Percentiles rank a stretch among this genome's conserved stretches.
phyloP scores from a whole-genome alignment of 176 grass and related monocot species.

The Tillandsia fasciculata region DNA sequence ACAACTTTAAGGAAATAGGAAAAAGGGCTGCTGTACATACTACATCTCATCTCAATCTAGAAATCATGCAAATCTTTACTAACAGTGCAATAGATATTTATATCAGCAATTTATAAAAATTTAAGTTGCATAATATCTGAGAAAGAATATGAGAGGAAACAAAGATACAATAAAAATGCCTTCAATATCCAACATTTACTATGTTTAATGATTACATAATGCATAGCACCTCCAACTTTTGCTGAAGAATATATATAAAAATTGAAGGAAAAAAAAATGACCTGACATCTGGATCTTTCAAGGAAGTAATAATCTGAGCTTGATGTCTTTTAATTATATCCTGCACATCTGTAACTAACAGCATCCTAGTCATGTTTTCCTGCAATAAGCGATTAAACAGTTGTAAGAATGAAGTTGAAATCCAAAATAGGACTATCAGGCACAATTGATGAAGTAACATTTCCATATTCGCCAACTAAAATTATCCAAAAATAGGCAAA shows the following conservation, averaged over 20 bases:
- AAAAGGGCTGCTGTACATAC: too few species aligned
- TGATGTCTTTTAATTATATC: constrained; percentile 99
- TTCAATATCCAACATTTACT: too few species aligned
- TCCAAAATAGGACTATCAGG: background rate
- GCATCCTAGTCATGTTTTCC: constrained; percentile 98
- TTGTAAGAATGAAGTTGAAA: background rate
- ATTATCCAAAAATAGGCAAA: background rate
- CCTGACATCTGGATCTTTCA: constrained; percentile 99
- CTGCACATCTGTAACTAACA: constrained; percentile 96
- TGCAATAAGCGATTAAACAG: constrained; percentile 27
- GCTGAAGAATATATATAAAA: background rate
- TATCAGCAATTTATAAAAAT: too few species aligned
- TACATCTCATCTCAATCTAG: too few species aligned
- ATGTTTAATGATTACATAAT: too few species aligned
- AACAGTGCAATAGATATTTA: too few species aligned
- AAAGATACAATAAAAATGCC: too few species aligned
- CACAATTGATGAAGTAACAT: background rate
- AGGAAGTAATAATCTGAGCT: constrained; percentile 95
- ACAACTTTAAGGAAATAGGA: too few species aligned
- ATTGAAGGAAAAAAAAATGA: constrained; percentile 11
- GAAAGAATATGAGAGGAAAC: too few species aligned
- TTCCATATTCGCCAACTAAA: background rate
- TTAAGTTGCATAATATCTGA: too few species aligned
- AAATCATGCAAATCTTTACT: too few species aligned
- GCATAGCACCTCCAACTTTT: too few species aligned